Evolutionary conservation across 192 early-diverging fungal species (phyloP), one percentile per base, ranked within the genome.

Genomic region (Backusella sp.): DNA sequence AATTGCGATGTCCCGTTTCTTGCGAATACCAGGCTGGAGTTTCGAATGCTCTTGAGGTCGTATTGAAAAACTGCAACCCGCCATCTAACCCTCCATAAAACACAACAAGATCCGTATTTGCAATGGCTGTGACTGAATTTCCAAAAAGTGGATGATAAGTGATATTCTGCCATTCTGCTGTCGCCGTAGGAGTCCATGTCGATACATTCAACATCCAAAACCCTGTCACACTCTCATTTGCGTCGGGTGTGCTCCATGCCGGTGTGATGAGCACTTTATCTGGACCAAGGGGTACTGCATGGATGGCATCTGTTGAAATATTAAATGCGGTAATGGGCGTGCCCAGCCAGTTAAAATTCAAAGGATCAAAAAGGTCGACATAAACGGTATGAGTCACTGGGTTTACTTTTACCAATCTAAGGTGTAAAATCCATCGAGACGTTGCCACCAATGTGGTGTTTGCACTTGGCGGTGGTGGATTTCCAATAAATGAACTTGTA

Each of bases 141-240:
- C 56, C 56, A 12, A 9, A 26, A 12, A 28, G 3, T 62, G 56
- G 9, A 62, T 62, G 26, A 15, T 62, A 62, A 4, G 2, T 62
- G 56, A 28, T 62, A 9, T 62, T 23, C 26, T 62, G 56, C 56
- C 56, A 62, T 9, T 62, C 21, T 62, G 3, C 56, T 28, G 21
- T 62, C 3, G 9, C 56, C 7, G 56, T 62, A 62, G 56, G 56
- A 62, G 23, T 28, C 56, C 56, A 62, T 62, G 56, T 28, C 8
- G 56, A 62, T 26, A 62, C 56, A 62, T 62, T 28, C n/a, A 62
- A 62, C 28, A 62, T 28, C 56, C 56, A 62, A 62, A 62, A 62
- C 26, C 56, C 56, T 62, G 56, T 62, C 2, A 28, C 4, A 4
- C 26, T 62, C 1, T 62, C n/a, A 28, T 62, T 62, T 49, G 46